Evolutionary conservation across 495 filamentous ascomycete species (phyloP).

Genomic region (Oidiodendron maius): DNA sequence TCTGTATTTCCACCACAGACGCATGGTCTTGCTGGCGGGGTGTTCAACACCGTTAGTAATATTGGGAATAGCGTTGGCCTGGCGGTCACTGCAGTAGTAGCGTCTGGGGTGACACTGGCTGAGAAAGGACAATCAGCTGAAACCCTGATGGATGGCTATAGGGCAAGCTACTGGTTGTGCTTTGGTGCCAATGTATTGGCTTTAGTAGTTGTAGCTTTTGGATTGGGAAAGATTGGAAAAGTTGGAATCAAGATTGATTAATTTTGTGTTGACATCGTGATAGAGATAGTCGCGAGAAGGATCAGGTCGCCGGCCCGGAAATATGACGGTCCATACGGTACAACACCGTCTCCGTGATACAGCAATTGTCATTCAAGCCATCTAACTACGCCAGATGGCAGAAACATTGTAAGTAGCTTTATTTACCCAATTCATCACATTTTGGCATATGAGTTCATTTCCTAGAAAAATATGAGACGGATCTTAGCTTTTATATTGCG

Average conservation of each 20-base stretch:
- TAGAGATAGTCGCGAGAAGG: too few species aligned
- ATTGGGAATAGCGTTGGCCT: conserved; percentile 55
- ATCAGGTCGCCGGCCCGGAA: background rate
- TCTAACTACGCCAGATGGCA: too few species aligned
- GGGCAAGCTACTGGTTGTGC: conserved; percentile 53
- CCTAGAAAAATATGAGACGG: too few species aligned
- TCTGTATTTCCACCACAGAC: conserved; percentile 49
- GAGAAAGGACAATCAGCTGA: conserved; percentile 26
- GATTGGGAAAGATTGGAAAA: conserved; percentile 45
- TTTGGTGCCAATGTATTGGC: conserved; percentile 44
- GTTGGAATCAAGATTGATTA: conserved; percentile 50
- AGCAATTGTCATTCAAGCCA: too few species aligned
- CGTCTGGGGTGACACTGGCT: conserved; percentile 40
- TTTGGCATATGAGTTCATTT: too few species aligned
- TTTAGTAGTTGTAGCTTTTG: conserved; percentile 35
- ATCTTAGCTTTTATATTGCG: too few species aligned
- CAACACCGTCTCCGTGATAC: background rate
- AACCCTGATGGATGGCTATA: conserved; percentile 51
- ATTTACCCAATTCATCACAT: too few species aligned
- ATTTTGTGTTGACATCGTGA: too few species aligned
- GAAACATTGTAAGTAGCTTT: too few species aligned
- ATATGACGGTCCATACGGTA: background rate
- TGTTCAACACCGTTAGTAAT: conserved; percentile 59
- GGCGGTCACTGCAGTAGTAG: conserved; percentile 49
- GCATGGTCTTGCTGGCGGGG: conserved; percentile 56